These are phyloP conservation scores for Santalum album DNA, from an alignment of 164 flowering plant genomes.

Conservation along the genomic window DNA sequence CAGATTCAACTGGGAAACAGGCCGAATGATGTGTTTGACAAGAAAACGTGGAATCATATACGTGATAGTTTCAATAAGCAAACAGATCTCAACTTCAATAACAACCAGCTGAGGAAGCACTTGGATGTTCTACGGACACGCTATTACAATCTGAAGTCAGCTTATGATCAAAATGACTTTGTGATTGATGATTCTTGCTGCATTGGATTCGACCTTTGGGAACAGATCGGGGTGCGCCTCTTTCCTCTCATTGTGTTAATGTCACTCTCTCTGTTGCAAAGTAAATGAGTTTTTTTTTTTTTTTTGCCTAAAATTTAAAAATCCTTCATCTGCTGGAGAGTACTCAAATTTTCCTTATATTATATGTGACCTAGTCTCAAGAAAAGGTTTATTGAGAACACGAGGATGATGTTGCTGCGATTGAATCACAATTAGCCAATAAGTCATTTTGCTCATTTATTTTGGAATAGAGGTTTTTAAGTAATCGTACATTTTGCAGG, in stretches of 20 bases:
- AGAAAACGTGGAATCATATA: slow-evolving; percentile 54
- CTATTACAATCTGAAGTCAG: slow-evolving; percentile 37
- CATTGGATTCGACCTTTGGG: slow-evolving; percentile 50
- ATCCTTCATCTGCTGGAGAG: too few relatives aligned
- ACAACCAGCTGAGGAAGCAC: slow-evolving; percentile 61
- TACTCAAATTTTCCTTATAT: too few relatives aligned
- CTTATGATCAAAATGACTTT: slow-evolving; percentile 38
- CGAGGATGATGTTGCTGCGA: too few relatives aligned
- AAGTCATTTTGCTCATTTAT: too few relatives aligned
- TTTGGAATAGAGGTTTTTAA: too few relatives aligned
- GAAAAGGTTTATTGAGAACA: too few relatives aligned
- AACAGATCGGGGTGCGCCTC: slow-evolving; percentile 37
- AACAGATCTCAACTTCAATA: slow-evolving; percentile 49
- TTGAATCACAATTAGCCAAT: too few relatives aligned
- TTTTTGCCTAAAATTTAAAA: too few relatives aligned
- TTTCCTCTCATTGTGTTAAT: neutral
- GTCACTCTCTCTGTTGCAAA: too few relatives aligned
- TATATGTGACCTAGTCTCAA: too few relatives aligned
- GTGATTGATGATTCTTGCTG: slow-evolving; percentile 31
- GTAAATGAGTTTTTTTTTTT: neutral
- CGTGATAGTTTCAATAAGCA: slow-evolving; percentile 45
- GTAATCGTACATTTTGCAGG: slow-evolving; percentile 22
- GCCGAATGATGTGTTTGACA: slow-evolving; percentile 51
- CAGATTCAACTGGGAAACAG: slow-evolving; percentile 44
- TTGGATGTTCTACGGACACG: slow-evolving; percentile 55